Evolutionary conservation across 179 eudicot genomes (phyloP), one percentile per base, ranked within the genome.

Genomic region (Drosera spatulata): DNA sequence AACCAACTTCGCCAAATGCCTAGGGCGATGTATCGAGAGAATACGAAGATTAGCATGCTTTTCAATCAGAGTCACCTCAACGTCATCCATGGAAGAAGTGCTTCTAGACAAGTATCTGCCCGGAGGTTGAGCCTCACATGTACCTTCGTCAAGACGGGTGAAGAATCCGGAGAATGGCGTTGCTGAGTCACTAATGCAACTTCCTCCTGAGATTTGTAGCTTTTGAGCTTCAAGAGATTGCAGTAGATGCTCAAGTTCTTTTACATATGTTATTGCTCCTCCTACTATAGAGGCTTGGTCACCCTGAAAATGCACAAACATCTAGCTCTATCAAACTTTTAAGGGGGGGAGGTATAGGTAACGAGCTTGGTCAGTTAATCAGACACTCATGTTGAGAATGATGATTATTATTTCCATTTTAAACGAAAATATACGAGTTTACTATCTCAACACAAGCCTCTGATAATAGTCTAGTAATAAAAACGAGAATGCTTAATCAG

Each of bases 211-310:
- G 67, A 22, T 22, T 22, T 22, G 48, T 51, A 69, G 66, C 41
- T 85, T 91, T 70, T 84, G 82, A 66, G 85, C 83, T 77, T 88
- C 95, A 43, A 86, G 90, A 39, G 84, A 65, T 50, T 89, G 90
- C 22, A 81, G 66, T 13, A 75, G 66, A 56, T 89, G 95, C 67
- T 93, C 95, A 13, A 93, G 93, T 64, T 84, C 86, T 72, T 89
- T 93, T 61, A 93, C 93, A 56, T 71, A 93, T 11, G 84, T 88
- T 53, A 93, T 86, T 1, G 99, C 99, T 41, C 96, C 99, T 50
- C 99, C 96, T 55, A 93, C 99, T 37, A 89, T 83, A 11, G 99
- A 93, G 8, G 99, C 99, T 53, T 89, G 99, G 66, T 93, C 99
- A 67, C 99, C 93, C 96, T 93, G 62, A 61, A 38, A 8, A 14